These are phyloP conservation scores for Priceomyces castillae DNA, from an alignment of 805 yeast species.

Conservation along the genomic window DNA sequence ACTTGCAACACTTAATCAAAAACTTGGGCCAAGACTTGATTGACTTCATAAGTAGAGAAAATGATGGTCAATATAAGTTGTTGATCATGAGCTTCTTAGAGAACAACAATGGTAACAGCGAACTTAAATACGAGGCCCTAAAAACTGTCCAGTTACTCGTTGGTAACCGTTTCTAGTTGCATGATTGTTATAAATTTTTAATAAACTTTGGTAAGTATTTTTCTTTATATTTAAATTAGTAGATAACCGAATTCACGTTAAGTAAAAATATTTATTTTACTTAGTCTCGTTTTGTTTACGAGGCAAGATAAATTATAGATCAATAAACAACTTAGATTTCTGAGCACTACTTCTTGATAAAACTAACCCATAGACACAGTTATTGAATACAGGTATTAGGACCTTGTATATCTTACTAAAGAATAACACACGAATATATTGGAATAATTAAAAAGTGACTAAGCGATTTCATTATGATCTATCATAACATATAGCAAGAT, in stretches of 20 bases:
- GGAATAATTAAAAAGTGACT: neutral
- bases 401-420: neutral
- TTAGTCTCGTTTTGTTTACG: too few species aligned
- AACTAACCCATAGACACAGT: too few species aligned
- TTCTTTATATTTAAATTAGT: too few species aligned
- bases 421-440: neutral
- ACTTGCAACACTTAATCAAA: constrained; percentile 40
- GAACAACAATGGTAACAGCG: constrained; percentile 66
- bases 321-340: too few species aligned
- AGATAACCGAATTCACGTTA: too few species aligned
- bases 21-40: constrained; percentile 40
- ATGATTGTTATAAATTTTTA: neutral
- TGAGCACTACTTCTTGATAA: too few species aligned
- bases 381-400: neutral
- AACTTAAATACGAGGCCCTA: constrained; percentile 91
- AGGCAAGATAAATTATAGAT: too few species aligned
- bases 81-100: constrained; percentile 81
- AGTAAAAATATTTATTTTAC: too few species aligned
- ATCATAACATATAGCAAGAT: constrained; percentile 4
- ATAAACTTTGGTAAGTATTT: neutral
- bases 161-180: constrained; percentile 62
- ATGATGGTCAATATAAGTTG: constrained; percentile 60
- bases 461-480: constrained; percentile 7
- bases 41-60: constrained; percentile 36
- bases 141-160: constrained; percentile 93